Base-by-base conservation (phyloP, 345 rosid species). In the Moricandia moricandioides region DNA sequence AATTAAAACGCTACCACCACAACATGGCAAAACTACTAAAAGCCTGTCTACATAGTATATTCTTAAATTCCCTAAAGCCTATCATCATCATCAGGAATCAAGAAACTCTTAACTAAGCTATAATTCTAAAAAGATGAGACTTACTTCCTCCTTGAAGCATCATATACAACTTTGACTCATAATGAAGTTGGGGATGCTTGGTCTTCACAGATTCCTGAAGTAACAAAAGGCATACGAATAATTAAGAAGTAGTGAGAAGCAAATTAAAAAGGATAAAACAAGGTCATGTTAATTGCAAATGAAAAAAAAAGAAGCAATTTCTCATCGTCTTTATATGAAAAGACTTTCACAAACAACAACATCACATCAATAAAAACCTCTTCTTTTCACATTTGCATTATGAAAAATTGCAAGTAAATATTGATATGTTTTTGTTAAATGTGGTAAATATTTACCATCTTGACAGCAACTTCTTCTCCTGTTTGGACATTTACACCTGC, bases 391-490 rank as follows among this genome's bases (percentile, higher is more conserved):
- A 65, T 18, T 33, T 39, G 2, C 33, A 54, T 69, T 45, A 16
- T 45, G 52, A 12, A 52, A 56, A 21, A 21, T 21, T 29, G 27
- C 24, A 21, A 21, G 24, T 21, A 21, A 21, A 21, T 21, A 56
- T 26, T 14, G 31, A 65, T 31, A 30, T 37, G 2, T 18, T 2
- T n/a, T 2, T n/a, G 27, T 54, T 8, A 67, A 62, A 69, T 51
- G 21, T n/a, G 27, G 39, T 8, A 67, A 62, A 69, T 51, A 14
- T 13, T 21, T 84, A 90, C 96, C 93, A 90, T 80, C 84, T 90
- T 90, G 79, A 90, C 90, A 79, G 91, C 96, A 82, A 90, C 89
- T 81, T 90, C 96, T 70, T 90, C 96, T 81, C 96, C 93, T 47
- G 93, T 88, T 81, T 90, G 92, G 27, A 88, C 86, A 85, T 90